phyloP scores from a whole-genome alignment of 371 early-diverging fungal genomes.

The Dichotomocladium elegans region DNA sequence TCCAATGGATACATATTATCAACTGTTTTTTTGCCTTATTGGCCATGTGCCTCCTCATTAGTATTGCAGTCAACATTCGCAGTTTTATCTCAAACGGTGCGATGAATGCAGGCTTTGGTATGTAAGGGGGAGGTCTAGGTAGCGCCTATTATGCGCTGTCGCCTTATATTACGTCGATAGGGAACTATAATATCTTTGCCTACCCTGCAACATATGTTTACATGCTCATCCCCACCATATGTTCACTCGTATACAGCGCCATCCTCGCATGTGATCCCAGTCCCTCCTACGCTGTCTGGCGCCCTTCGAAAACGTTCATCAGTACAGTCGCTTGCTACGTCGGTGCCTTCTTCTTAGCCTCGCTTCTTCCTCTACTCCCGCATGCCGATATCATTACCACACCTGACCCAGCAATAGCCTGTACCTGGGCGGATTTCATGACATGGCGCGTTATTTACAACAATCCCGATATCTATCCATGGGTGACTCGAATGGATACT shows the following conservation, averaged over 20 bases:
- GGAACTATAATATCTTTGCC: slow-evolving; percentile 34
- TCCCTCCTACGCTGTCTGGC: slow-evolving; percentile 33
- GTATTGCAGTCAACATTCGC: slow-evolving; percentile 19
- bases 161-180: no score
- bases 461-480: slow-evolving; percentile 28
- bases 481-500: slow-evolving; percentile 36
- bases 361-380: slow-evolving; percentile 26
- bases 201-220: slow-evolving; percentile 43
- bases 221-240: slow-evolving; percentile 34
- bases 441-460: slow-evolving; percentile 29
- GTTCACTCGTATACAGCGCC: slow-evolving; percentile 24
- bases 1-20: slow-evolving; percentile 12
- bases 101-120: slow-evolving; percentile 33
- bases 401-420: slow-evolving; percentile 24
- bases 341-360: slow-evolving; percentile 19
- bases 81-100: slow-evolving; percentile 26
- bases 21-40: slow-evolving; percentile 12
- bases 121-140: not conserved
- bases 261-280: slow-evolving; percentile 31
- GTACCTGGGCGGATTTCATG: slow-evolving; percentile 40
- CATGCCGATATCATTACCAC: slow-evolving; percentile 35
- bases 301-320: slow-evolving; percentile 32
- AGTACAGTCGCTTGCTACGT: slow-evolving; percentile 20
- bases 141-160: not conserved
- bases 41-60: slow-evolving; percentile 13